phyloP scores from a whole-genome alignment of 2,329 filamentous ascomycete species.

The Cladosporium oxysporum region DNA sequence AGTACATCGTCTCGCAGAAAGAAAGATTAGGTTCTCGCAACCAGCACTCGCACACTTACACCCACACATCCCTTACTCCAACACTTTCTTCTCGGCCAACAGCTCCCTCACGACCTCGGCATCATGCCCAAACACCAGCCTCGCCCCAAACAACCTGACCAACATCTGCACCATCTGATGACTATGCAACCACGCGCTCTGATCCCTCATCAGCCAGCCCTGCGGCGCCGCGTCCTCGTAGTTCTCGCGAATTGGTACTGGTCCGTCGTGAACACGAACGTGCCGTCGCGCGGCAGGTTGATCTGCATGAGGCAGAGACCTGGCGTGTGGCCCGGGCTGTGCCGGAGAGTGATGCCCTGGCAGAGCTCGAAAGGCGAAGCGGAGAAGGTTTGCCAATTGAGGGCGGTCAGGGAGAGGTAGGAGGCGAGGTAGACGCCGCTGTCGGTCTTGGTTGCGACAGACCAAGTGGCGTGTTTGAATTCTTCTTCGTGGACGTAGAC shows the following conservation, averaged over 20 bases:
- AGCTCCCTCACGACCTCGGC: constrained; percentile 21
- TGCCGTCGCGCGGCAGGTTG: constrained; percentile 39
- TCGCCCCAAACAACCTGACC: constrained; percentile 28
- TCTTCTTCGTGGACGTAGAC: constrained; percentile 43
- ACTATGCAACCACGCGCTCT: constrained; percentile 38
- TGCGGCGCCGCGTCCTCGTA: constrained; percentile 38
- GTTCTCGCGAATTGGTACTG: constrained; percentile 43
- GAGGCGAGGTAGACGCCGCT: constrained; percentile 28
- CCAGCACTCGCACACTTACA: not conserved
- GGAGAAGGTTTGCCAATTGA: constrained; percentile 38
- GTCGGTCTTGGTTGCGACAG: constrained; percentile 40
- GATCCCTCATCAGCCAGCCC: constrained; percentile 42
- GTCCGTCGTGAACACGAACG: constrained; percentile 42
- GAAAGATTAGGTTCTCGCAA: not conserved
- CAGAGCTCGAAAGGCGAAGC: constrained; percentile 38
- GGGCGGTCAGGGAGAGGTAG: constrained; percentile 6
- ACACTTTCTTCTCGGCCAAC: not conserved
- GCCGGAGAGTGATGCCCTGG: constrained; percentile 38
- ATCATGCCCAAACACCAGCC: constrained; percentile 30
- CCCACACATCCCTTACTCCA: not conserved
- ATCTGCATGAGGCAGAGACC: constrained; percentile 41
- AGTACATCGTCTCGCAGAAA: not conserved
- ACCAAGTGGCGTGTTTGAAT: constrained; percentile 41
- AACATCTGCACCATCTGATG: constrained; percentile 30
- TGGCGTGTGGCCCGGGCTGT: constrained; percentile 41